Percentiles rank a stretch among this genome's conserved stretches.
phyloP scores from a whole-genome alignment of 2,329 filamentous ascomycete genomes.

The Aureobasidium sp. region DNA sequence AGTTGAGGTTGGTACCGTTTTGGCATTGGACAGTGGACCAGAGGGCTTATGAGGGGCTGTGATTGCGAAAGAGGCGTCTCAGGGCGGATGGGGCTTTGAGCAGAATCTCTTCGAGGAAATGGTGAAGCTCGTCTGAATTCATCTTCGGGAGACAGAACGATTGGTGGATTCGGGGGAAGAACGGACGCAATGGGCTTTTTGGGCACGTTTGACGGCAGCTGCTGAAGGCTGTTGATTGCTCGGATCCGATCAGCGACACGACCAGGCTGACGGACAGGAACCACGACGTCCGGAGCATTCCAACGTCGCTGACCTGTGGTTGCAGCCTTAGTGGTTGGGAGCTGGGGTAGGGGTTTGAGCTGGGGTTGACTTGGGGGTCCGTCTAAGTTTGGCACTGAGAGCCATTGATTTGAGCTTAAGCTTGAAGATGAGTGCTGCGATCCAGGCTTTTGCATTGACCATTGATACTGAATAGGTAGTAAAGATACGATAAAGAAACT shows the following conservation, averaged over 20 bases:
- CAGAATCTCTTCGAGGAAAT: slow-evolving; percentile 12
- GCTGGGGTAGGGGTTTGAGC: background rate
- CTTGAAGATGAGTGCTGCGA: background rate
- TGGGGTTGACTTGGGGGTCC: background rate
- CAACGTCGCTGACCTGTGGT: background rate
- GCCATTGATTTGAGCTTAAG: slow-evolving; percentile 1
- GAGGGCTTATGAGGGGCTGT: background rate
- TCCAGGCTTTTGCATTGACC: slow-evolving; percentile 4
- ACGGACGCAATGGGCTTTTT: background rate
- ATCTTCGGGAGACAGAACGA: background rate
- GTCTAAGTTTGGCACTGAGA: slow-evolving; percentile 5
- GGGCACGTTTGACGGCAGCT: background rate
- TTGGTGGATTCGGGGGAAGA: background rate
- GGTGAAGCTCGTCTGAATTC: slow-evolving; percentile 2
- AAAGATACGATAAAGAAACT: background rate
- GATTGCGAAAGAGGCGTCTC: slow-evolving; percentile 4
- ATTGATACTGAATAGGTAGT: background rate
- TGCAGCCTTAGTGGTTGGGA: background rate
- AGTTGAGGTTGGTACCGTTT: slow-evolving; percentile 7
- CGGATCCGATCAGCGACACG: slow-evolving; percentile 15
- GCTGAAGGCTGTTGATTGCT: slow-evolving; percentile 12
- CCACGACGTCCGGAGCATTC: background rate
- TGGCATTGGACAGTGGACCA: slow-evolving; percentile 12
- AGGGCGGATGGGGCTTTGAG: background rate
- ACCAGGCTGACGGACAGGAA: background rate